These are phyloP conservation scores for Meredithiella fracta DNA, from an alignment of 2,329 filamentous ascomycete species.

Conservation along the genomic window DNA sequence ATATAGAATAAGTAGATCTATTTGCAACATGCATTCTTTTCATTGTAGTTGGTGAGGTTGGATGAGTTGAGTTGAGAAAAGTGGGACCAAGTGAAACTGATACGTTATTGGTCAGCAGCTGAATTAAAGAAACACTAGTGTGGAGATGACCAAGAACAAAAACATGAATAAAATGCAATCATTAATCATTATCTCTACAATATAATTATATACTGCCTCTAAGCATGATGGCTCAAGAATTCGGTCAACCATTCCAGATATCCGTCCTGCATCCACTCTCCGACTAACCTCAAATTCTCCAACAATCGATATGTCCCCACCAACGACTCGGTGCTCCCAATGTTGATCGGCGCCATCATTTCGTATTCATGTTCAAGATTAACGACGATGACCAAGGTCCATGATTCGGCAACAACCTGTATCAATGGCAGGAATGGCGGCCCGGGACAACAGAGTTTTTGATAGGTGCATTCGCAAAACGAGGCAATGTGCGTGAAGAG, in stretches of 20 bases:
- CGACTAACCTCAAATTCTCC: constrained; percentile 5
- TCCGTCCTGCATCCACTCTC: constrained; percentile 8
- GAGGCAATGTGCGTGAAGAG: constrained; percentile 9
- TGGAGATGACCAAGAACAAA: too few relatives aligned
- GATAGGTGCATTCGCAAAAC: constrained; percentile 10
- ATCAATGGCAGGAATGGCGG: constrained; percentile 12
- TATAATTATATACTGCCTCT: too few relatives aligned
- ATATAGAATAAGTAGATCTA: too few relatives aligned
- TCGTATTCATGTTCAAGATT: constrained; percentile 11
- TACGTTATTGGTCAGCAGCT: too few relatives aligned
- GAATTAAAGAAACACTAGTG: too few relatives aligned
- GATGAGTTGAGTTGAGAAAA: too few relatives aligned
- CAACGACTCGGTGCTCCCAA: constrained; percentile 12
- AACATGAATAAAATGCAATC: too few relatives aligned
- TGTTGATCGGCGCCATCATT: constrained; percentile 9
- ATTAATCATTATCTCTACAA: background rate
- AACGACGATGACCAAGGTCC: constrained; percentile 11
- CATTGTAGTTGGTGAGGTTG: too few relatives aligned
- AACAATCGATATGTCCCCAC: constrained; percentile 11
- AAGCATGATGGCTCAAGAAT: constrained; percentile 9
- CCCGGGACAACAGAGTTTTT: constrained; percentile 6
- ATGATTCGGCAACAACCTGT: constrained; percentile 8
- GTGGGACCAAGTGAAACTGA: too few relatives aligned
- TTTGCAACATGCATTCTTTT: too few relatives aligned
- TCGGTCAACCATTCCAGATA: constrained; percentile 12